Evolutionary conservation across 177 flowering plant species (phyloP), one percentile per base, ranked within the genome.

Genomic region (Vitis hybrid): DNA sequence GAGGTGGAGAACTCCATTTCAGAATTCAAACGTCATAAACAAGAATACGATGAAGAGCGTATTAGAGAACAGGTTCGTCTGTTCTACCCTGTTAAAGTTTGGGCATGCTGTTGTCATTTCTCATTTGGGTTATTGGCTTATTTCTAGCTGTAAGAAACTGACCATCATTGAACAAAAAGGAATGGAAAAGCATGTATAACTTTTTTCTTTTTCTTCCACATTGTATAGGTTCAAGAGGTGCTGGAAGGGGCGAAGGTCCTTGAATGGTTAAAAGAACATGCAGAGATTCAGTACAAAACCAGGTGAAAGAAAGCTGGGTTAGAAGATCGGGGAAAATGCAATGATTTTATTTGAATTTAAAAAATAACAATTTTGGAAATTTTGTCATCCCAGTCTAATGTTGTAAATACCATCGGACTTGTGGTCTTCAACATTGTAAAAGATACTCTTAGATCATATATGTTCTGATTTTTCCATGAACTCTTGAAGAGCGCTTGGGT

Each of bases 21-120:
- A 6, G 98, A 92, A 73, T 90, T 91, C 70, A 89, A 90, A 71
- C 82, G 79, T 1, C 85, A 86, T 60, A 84, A 87, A n/a, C 91
- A 92, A 81, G 95, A 91, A 65, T 92, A 87, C n/a, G 96, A 91
- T 55, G 99, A 95, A 79, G 97, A 91, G 2, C 87, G 93, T 30
- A 72, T 91, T 30, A 88, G 61, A 70, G 90, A 80, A 56, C 96
- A 93, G 97, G 98, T 94, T 30, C 55, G 82, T 50, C 12, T 60
- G 11, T 64, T 65, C 23, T 13, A 56, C 52, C 1, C 17, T 65
- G 45, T 45, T 57, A 34, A 4, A 32, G 2, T 32, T 14, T 4
- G 11, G 39, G 7, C 14, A 4, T 56, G 54, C 30, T 14, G 10
- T 55, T 2, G n/a, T 56, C 17, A 15, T 32, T 13, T 39, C 50